Evolutionary conservation across 169 alveolate genomes (phyloP).

Genomic region (Plasmodium vivax): DNA sequence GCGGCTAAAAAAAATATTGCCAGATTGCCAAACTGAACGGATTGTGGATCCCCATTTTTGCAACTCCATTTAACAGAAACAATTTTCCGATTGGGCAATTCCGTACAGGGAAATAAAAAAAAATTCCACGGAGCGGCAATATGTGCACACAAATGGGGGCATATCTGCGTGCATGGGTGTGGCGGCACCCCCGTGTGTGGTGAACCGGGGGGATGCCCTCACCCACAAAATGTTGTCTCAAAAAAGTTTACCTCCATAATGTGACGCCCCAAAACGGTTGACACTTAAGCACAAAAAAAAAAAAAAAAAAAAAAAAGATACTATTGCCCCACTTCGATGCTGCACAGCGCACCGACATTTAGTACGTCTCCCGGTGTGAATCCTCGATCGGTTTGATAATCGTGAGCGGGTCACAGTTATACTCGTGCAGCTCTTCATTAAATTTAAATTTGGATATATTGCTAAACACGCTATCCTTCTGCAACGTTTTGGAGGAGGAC

Average conservation of each 20-base stretch:
- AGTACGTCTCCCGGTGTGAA: slow-evolving; percentile 16
- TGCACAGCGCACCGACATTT: not conserved
- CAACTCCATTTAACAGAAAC: not conserved
- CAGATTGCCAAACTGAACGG: not conserved
- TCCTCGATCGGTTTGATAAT: slow-evolving; percentile 67
- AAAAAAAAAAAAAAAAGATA: not conserved
- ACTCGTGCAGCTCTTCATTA: slow-evolving; percentile 55
- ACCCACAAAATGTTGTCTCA: not conserved
- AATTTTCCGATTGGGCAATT: not conserved
- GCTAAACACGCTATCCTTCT: slow-evolving; percentile 61
- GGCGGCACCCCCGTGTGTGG: not conserved
- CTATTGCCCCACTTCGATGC: not conserved
- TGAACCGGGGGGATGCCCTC: not conserved
- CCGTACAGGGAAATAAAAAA: not conserved
- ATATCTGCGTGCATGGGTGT: not conserved
- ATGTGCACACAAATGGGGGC: not conserved
- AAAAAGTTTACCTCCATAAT: not conserved
- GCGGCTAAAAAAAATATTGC: not conserved
- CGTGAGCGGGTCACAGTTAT: slow-evolving; percentile 49
- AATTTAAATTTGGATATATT: slow-evolving; percentile 58
- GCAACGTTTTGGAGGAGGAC: slow-evolving; percentile 50
- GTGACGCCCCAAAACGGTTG: not conserved
- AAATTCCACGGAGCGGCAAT: not conserved
- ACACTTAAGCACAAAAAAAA: not conserved
- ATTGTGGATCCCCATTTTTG: not conserved